These are phyloP conservation scores for Irpex rosettiformis DNA, from an alignment of 1,284 basidiomycete genomes.

Conservation along the genomic window DNA sequence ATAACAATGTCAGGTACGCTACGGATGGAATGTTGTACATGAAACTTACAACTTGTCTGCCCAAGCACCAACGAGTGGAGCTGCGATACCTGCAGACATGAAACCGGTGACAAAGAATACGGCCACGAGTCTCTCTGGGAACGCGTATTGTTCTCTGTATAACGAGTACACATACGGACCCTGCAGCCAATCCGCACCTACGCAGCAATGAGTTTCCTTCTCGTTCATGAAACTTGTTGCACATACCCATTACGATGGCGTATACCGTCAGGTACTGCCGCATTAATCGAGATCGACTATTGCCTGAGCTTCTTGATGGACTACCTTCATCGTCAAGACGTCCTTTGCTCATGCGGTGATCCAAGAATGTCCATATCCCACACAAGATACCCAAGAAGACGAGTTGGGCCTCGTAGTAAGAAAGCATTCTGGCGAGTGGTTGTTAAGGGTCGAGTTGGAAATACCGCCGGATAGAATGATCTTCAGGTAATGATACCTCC, in stretches of 20 bases:
- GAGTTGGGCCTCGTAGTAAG: constrained; percentile 55
- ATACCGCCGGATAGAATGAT: neutral
- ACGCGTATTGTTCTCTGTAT: constrained; percentile 65
- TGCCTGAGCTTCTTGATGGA: constrained; percentile 14
- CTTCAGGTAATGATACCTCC: too few relatives aligned
- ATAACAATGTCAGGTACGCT: constrained; percentile 1
- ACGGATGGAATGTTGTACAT: neutral
- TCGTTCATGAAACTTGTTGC: neutral
- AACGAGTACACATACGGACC: constrained; percentile 74
- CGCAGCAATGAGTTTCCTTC: constrained; percentile 7
- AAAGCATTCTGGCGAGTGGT: constrained; percentile 5
- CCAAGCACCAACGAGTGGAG: constrained; percentile 71
- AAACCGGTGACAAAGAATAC: constrained; percentile 72
- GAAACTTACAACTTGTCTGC: constrained; percentile 67
- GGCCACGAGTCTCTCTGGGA: constrained; percentile 61
- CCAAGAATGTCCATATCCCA: constrained; percentile 41
- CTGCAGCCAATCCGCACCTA: constrained; percentile 78
- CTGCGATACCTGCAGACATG: constrained; percentile 61
- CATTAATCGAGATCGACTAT: constrained; percentile 38
- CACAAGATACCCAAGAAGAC: constrained; percentile 42
- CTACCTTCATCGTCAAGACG: constrained; percentile 23
- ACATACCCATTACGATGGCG: constrained; percentile 68
- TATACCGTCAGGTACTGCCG: constrained; percentile 64
- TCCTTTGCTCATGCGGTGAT: constrained; percentile 39
- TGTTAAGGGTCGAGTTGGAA: neutral